Conservation (phyloP, 139 green algal species). For the Chlamydomonas sp. region DNA sequence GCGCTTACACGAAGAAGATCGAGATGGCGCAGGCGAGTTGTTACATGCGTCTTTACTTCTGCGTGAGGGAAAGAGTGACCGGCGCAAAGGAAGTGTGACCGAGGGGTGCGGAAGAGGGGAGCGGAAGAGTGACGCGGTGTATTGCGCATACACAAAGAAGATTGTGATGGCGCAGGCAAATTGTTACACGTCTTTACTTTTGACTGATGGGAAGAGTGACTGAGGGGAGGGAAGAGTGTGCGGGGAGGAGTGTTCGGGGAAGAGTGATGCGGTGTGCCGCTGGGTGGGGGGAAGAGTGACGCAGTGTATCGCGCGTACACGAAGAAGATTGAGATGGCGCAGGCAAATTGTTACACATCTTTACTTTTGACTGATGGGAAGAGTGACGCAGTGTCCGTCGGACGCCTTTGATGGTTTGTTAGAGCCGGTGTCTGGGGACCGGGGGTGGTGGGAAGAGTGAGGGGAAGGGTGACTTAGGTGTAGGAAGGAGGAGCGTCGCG, state of each 20-base stretch:
- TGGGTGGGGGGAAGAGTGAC: neutral
- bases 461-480: neutral
- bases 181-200: slow-evolving; percentile 36
- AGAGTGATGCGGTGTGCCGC: neutral
- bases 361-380: neutral
- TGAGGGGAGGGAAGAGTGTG: neutral
- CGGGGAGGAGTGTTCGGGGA: neutral
- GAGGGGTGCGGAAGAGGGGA: slow-evolving; percentile 3
- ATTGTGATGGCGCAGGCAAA: slow-evolving; percentile 47
- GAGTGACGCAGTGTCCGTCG: slow-evolving; percentile 30
- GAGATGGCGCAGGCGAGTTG: slow-evolving; percentile 50
- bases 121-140: slow-evolving; percentile 33
- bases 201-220: neutral
- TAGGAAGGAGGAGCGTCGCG: slow-evolving; percentile 9
- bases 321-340: slow-evolving; percentile 32
- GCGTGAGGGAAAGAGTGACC: neutral
- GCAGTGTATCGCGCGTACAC: slow-evolving; percentile 62
- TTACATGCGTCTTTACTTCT: slow-evolving; percentile 29
- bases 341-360: slow-evolving; percentile 51
- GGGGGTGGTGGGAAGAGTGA: neutral
- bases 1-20: slow-evolving; percentile 34
- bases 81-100: neutral
- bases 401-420: slow-evolving; percentile 52
- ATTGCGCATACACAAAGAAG: slow-evolving; percentile 46
- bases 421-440: neutral